Evolutionary conservation across 805 yeast species (phyloP).

Genomic region (Candida yuanshanica): DNA sequence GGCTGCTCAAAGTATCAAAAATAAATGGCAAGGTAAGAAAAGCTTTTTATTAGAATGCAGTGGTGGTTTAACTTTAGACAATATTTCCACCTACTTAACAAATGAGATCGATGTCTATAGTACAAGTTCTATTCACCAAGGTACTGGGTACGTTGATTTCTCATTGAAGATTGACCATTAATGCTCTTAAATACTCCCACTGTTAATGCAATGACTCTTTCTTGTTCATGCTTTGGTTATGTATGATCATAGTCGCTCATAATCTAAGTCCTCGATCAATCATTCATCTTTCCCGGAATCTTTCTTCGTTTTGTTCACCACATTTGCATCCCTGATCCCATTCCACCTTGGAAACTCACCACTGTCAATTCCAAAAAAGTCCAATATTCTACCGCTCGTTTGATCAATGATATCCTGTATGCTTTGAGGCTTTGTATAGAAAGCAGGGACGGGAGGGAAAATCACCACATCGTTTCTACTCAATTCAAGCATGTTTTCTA

Average conservation of each 20-base stretch:
- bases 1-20: conserved; percentile 61
- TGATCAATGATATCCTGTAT: conserved; percentile 25
- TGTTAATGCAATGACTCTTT: too few species aligned
- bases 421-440: conserved; percentile 22
- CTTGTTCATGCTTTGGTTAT: too few species aligned
- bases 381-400: conserved; percentile 22
- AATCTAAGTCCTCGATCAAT: too few species aligned
- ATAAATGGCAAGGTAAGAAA: conserved; percentile 42
- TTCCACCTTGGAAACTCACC: conserved; percentile 24
- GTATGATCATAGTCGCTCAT: too few species aligned
- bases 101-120: conserved; percentile 85
- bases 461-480: conserved; percentile 20
- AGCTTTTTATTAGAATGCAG: conserved; percentile 78
- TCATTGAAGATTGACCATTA: conserved; percentile 63
- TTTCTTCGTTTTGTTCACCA: not conserved
- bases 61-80: conserved; percentile 78
- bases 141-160: conserved; percentile 77
- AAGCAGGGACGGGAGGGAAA: conserved; percentile 27
- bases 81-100: conserved; percentile 60
- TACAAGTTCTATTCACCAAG: conserved; percentile 90
- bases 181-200: too few species aligned
- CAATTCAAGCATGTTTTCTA: conserved; percentile 24
- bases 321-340: conserved; percentile 18
- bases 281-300: too few species aligned
- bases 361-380: conserved; percentile 22